Percentiles rank a stretch among this genome's conserved stretches.
Evolutionary conservation across 345 rosid species (phyloP).

Genomic region (Microcos paniculata): DNA sequence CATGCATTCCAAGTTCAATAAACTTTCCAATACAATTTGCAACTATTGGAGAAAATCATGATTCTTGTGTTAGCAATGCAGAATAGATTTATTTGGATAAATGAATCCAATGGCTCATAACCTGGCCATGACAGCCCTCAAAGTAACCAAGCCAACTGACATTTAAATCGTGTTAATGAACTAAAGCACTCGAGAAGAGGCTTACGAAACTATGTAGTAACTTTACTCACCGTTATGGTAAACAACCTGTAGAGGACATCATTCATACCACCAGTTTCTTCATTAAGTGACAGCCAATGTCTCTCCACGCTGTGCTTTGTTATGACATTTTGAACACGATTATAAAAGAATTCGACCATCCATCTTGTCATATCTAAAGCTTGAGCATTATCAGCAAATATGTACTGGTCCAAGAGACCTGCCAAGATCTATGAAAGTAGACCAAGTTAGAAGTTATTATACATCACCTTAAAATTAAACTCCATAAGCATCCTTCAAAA

Average conservation of each 20-base stretch:
- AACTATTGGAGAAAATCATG: neutral
- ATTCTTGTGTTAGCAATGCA: neutral
- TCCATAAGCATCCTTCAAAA: neutral
- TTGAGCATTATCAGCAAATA: slow-evolving; percentile 55
- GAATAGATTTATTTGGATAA: too few relatives aligned
- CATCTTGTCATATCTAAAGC: slow-evolving; percentile 68
- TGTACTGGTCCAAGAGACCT: slow-evolving; percentile 85
- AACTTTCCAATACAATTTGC: neutral
- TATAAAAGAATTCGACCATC: slow-evolving; percentile 90
- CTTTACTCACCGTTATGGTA: slow-evolving; percentile 52
- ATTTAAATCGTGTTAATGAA: neutral
- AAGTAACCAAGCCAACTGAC: neutral
- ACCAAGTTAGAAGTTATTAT: slow-evolving; percentile 10
- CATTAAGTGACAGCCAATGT: slow-evolving; percentile 80
- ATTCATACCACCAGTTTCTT: slow-evolving; percentile 98
- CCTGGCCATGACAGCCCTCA: neutral
- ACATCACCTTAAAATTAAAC: neutral
- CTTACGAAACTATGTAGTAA: neutral
- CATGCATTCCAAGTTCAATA: slow-evolving; percentile 6
- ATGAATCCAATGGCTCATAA: neutral
- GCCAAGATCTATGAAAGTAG: slow-evolving; percentile 66
- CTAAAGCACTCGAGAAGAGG: neutral
- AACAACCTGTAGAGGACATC: slow-evolving; percentile 82
- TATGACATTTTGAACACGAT: slow-evolving; percentile 81
- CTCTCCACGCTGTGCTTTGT: slow-evolving; percentile 50